Evolutionary conservation across 495 filamentous ascomycete species (phyloP).

Genomic region (Thozetella sp.): DNA sequence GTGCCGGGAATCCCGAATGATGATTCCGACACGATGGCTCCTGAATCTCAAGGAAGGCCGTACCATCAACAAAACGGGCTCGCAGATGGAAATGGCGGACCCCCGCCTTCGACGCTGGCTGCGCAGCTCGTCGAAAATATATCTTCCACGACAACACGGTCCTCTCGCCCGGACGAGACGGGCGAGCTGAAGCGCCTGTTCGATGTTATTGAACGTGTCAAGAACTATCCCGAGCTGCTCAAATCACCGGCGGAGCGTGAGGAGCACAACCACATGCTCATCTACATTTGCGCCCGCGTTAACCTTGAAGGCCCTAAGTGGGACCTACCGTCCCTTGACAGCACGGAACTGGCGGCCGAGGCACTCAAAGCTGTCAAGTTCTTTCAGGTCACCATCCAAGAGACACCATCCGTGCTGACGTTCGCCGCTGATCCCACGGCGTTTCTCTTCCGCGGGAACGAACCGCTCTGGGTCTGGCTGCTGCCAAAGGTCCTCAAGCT

Average conservation of each 20-base stretch:
- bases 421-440: slow-evolving; percentile 34
- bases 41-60: slow-evolving; percentile 27
- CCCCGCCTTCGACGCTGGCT: slow-evolving; percentile 70
- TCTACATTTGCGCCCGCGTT: slow-evolving; percentile 80
- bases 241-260: slow-evolving; percentile 62
- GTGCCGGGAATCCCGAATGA: no score
- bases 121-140: slow-evolving; percentile 64
- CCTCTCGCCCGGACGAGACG: slow-evolving; percentile 40
- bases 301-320: slow-evolving; percentile 67
- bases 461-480: slow-evolving; percentile 82
- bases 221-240: slow-evolving; percentile 37
- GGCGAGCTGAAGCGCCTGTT: slow-evolving; percentile 42
- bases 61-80: slow-evolving; percentile 6
- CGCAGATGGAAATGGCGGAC: not conserved
- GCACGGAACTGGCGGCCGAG: slow-evolving; percentile 54
- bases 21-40: slow-evolving; percentile 30
- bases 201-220: slow-evolving; percentile 37
- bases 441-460: slow-evolving; percentile 48
- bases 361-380: slow-evolving; percentile 68
- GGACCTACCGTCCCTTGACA: slow-evolving; percentile 63
- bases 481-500: slow-evolving; percentile 62
- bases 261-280: slow-evolving; percentile 77
- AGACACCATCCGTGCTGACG: slow-evolving; percentile 72
- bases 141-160: slow-evolving; percentile 33
- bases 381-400: slow-evolving; percentile 69